Conservation (phyloP, 805 yeast species). For the Saccharomycopsis fodiens region DNA sequence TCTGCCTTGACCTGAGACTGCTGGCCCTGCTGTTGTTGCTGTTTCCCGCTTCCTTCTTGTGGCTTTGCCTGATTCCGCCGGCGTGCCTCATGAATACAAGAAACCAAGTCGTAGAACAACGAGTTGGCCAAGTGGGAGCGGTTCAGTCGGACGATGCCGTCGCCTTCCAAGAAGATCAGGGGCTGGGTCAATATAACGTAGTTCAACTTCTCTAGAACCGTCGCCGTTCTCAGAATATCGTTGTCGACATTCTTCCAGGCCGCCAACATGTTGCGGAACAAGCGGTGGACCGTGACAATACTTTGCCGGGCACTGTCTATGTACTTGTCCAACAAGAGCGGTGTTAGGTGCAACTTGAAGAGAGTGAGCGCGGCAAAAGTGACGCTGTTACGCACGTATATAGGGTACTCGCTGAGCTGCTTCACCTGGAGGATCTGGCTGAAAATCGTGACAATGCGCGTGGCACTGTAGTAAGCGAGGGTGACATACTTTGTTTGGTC, state of each 20-base stretch:
- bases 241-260: conserved; percentile 90
- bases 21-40: background rate
- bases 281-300: conserved; percentile 84
- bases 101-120: conserved; percentile 81
- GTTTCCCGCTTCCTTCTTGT: conserved; percentile 20
- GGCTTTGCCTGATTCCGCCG: conserved; percentile 47
- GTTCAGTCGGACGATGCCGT: conserved; percentile 80
- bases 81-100: conserved; percentile 93
- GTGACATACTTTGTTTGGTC: conserved; percentile 82
- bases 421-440: conserved; percentile 61
- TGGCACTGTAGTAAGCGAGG: conserved; percentile 66
- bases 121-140: conserved; percentile 90
- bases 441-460: conserved; percentile 71
- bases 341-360: conserved; percentile 75
- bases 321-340: conserved; percentile 55
- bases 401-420: conserved; percentile 76
- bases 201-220: conserved; percentile 80
- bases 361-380: conserved; percentile 71
- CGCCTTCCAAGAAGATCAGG: conserved; percentile 51
- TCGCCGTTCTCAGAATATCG: conserved; percentile 87
- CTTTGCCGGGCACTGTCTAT: conserved; percentile 88
- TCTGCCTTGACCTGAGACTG: background rate
- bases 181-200: conserved; percentile 84
- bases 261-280: conserved; percentile 78
- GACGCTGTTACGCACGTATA: conserved; percentile 79